Evolutionary conservation across 1,284 basidiomycete species (phyloP).

Genomic region (Ceratobasidium sp.): DNA sequence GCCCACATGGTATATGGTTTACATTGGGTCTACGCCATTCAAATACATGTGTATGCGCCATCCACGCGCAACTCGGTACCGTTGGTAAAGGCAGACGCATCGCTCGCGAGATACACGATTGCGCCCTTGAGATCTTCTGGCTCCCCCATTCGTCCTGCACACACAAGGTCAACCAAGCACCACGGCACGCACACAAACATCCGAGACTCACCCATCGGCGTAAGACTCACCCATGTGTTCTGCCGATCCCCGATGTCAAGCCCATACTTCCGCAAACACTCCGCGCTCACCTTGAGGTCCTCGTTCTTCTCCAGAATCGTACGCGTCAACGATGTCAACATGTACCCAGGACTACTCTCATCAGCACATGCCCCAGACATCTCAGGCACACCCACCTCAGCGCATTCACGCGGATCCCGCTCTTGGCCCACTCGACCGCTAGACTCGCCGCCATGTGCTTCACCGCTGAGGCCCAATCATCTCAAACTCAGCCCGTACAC

Average conservation of each 20-base stretch:
- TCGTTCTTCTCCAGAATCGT: conserved; percentile 78
- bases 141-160: conserved; percentile 70
- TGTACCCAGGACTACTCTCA: conserved; percentile 79
- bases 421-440: conserved; percentile 90
- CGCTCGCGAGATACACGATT: conserved; percentile 84
- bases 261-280: conserved; percentile 48
- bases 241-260: conserved; percentile 15
- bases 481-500: conserved; percentile 13
- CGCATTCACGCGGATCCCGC: conserved; percentile 83
- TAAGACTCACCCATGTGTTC: conserved; percentile 84
- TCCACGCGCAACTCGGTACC: conserved; percentile 86
- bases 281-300: conserved; percentile 69
- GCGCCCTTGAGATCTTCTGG: conserved; percentile 82
- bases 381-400: conserved; percentile 64
- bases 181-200: neutral
- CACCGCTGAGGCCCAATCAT: conserved; percentile 64
- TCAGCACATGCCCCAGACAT: neutral
- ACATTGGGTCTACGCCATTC: neutral
- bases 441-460: conserved; percentile 88
- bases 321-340: conserved; percentile 87
- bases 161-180: conserved; percentile 6
- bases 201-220: conserved; percentile 71
- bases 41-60: conserved; percentile 76
- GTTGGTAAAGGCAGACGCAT: conserved; percentile 88
- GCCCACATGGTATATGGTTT: neutral